Evolutionary conservation across 345 rosid genomes (phyloP), one percentile per base, ranked within the genome.

Genomic region (Aethionema arabicum): DNA sequence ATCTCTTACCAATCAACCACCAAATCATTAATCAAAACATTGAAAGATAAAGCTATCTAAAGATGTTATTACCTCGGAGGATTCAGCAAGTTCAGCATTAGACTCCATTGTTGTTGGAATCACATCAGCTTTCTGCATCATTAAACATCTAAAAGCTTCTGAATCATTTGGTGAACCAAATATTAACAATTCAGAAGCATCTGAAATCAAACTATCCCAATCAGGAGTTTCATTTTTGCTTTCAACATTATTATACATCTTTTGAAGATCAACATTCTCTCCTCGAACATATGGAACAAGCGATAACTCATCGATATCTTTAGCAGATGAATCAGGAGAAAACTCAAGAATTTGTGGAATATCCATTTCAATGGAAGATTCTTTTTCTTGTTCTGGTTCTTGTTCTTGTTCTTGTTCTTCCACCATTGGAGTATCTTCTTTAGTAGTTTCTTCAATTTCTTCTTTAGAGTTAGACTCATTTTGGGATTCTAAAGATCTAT

Each of bases 141-240:
- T 63, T 56, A 85, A 63, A 47, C 82, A 87, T 77, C 80, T 82
- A 75, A 85, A 84, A 67, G 82, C 83, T 61, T 79, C 90, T 0
- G 96, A 69, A 48, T 74, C 95, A 40, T 81, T 72, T 5, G 90
- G 91, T 54, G 93, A 85, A 47, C 70, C 72, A 14, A 92, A 92
- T 39, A 89, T 83, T 40, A 92, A 70, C 10, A 89, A 11, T 8
- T 74, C 74, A 4, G 78, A 60, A 44, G 74, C 47, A 65, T 74
- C 74, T 59, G 78, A 56, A 46, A 74, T 74, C 72, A 74, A 59
- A 70, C 72, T 75, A 15, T 70, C 97, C 99, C 95, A 88, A 44
- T 83, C 88, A 2, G 78, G 31, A 48, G 65, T 59, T 63, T 80
- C 83, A 8, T 48, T 76, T 78, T 45, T 52, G 45, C 79, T 78